A percentile compares a stretch with the other conserved stretches of the same genome.
Conservation (phyloP, 495 filamentous ascomycete genomes). For the Jackrogersella minutella region DNA sequence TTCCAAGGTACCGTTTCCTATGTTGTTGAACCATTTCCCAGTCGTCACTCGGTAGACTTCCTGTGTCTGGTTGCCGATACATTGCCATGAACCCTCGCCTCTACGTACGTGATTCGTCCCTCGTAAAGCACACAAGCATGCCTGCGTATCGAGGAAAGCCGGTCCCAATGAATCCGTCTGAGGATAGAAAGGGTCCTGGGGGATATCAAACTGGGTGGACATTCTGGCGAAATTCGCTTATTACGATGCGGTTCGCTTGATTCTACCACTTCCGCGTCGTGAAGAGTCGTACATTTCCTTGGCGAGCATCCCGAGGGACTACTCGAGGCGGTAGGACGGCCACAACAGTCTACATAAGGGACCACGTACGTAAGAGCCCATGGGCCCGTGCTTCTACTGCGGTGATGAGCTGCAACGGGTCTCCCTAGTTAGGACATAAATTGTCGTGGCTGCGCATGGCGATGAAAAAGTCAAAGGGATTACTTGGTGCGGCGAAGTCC, state of each 20-base stretch:
- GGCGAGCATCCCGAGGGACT: constrained; percentile 1
- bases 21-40: constrained; percentile 53
- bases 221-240: constrained; percentile 1
- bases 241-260: constrained; percentile 6
- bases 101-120: constrained; percentile 2
- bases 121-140: constrained; percentile 50
- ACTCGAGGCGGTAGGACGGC: neutral
- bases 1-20: constrained; percentile 20
- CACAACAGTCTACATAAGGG: constrained; percentile 27
- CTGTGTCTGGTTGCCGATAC: constrained; percentile 48
- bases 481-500: constrained; percentile 3
- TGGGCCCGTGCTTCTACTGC: constrained; percentile 22
- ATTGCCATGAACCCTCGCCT: constrained; percentile 46
- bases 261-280: constrained; percentile 1
- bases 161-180: constrained; percentile 39
- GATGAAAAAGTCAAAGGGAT: constrained; percentile 32
- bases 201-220: neutral
- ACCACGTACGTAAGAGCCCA: neutral
- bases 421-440: constrained; percentile 24
- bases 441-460: constrained; percentile 34
- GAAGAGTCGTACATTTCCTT: neutral
- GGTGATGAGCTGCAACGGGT: constrained; percentile 1
- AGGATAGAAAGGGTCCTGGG: constrained; percentile 48
- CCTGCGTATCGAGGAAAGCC: constrained; percentile 50
- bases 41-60: constrained; percentile 37